Percentiles rank a stretch among this genome's conserved stretches.
Conservation (phyloP, 164 flowering plant genomes). For the Brasenia schreberi region DNA sequence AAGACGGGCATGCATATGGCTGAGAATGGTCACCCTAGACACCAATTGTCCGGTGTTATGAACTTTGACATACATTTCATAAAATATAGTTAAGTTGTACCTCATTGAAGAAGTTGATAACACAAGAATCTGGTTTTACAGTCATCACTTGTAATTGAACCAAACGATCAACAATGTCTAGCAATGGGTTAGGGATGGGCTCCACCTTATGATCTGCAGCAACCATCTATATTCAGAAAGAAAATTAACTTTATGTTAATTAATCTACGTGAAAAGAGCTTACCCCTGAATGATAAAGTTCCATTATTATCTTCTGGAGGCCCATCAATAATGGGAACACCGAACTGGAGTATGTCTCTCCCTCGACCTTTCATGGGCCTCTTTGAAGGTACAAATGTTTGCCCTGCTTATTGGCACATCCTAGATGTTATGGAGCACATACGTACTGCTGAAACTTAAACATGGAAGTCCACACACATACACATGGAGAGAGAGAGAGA, state of each 20-base stretch:
- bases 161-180: slow-evolving; percentile 54
- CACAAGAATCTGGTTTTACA: slow-evolving; percentile 60
- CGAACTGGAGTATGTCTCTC: slow-evolving; percentile 81
- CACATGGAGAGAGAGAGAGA: too few relatives aligned
- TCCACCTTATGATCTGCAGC: slow-evolving; percentile 53
- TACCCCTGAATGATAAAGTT: slow-evolving; percentile 48
- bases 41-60: not conserved
- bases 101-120: slow-evolving; percentile 63
- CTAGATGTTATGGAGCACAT: not conserved
- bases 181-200: slow-evolving; percentile 51
- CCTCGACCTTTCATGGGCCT: slow-evolving; percentile 85
- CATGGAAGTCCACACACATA: too few relatives aligned
- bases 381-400: slow-evolving; percentile 45
- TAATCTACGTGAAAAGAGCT: slow-evolving; percentile 7
- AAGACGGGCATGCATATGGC: slow-evolving; percentile 50
- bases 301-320: slow-evolving; percentile 50
- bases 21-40: slow-evolving; percentile 84
- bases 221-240: slow-evolving; percentile 2
- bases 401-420: slow-evolving; percentile 38
- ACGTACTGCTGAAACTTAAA: too few relatives aligned
- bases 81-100: slow-evolving; percentile 12
- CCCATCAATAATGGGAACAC: slow-evolving; percentile 52
- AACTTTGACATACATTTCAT: not conserved
- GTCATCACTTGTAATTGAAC: slow-evolving; percentile 29
- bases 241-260: not conserved